Conservation (phyloP, 768 basidiomycete species). For the Kwoniella pini region DNA sequence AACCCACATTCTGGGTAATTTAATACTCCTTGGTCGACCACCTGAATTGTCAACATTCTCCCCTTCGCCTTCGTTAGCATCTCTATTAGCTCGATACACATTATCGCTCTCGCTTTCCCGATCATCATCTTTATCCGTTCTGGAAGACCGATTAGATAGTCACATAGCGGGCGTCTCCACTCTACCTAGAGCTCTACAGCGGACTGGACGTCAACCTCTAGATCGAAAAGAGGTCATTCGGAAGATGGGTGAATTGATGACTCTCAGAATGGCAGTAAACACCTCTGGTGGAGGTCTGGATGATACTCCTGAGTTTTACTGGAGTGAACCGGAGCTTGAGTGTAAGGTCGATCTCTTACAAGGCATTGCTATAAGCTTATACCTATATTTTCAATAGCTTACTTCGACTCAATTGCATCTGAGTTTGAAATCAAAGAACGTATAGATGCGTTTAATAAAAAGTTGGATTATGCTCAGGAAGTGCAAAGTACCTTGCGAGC, state of each 20-base stretch:
- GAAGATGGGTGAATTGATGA: conserved; percentile 87
- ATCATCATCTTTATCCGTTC: conserved; percentile 79
- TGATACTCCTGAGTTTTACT: conserved; percentile 67
- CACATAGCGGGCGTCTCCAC: conserved; percentile 80
- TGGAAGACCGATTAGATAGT: conserved; percentile 80
- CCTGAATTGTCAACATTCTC: conserved; percentile 63
- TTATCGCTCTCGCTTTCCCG: conserved; percentile 88
- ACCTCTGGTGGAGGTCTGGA: conserved; percentile 58
- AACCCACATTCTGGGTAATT: conserved; percentile 85
- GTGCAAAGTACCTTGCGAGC: conserved; percentile 87
- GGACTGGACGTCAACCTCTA: conserved; percentile 81
- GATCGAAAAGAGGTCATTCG: conserved; percentile 79
- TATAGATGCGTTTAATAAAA: conserved; percentile 80
- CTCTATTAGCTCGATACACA: conserved; percentile 81
- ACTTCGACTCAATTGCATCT: conserved; percentile 79
- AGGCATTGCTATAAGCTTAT: neutral
- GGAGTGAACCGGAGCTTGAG: conserved; percentile 90
- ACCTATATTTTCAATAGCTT: conserved; percentile 56
- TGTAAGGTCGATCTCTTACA: conserved; percentile 58
- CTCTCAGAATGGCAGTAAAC: conserved; percentile 87
- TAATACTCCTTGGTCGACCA: conserved; percentile 80
- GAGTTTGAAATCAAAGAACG: conserved; percentile 85
- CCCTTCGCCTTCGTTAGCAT: conserved; percentile 62
- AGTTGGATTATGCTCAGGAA: conserved; percentile 64
- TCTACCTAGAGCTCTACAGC: conserved; percentile 72